These are phyloP conservation scores for Niebla homalea DNA, from an alignment of 495 filamentous ascomycete genomes.

Conservation along the genomic window DNA sequence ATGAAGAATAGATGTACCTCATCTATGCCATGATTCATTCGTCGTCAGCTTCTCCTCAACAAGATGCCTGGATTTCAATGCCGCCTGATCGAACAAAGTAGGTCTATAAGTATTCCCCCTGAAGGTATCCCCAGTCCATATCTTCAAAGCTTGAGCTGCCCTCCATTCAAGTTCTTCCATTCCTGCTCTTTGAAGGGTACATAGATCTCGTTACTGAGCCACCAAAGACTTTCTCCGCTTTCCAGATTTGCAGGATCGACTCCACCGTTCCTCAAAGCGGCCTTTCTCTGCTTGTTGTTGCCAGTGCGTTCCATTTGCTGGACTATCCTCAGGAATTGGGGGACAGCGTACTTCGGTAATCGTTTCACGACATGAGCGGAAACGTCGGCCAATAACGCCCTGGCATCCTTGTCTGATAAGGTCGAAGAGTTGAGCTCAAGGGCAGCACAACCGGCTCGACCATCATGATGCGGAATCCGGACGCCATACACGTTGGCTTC, in stretches of 20 bases:
- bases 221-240: conserved; percentile 50
- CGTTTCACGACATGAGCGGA: conserved; percentile 40
- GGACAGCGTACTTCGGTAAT: conserved; percentile 64
- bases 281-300: conserved; percentile 79
- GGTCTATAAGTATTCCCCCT: too few species aligned
- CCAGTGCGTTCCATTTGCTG: conserved; percentile 54
- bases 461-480: conserved; percentile 68
- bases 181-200: conserved; percentile 50
- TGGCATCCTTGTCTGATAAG: conserved; percentile 18
- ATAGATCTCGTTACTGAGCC: conserved; percentile 52
- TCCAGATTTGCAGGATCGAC: conserved; percentile 49
- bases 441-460: conserved; percentile 72
- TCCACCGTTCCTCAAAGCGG: conserved; percentile 53
- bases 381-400: conserved; percentile 39
- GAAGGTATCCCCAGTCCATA: background rate
- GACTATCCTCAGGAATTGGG: conserved; percentile 61
- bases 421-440: conserved; percentile 27
- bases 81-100: background rate
- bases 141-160: conserved; percentile 52
- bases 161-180: conserved; percentile 53
- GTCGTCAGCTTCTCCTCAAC: too few species aligned
- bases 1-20: too few species aligned
- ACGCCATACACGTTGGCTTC: conserved; percentile 91
- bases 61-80: background rate
- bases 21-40: too few species aligned